These are phyloP conservation scores for Saccharomycopsis guyanensis DNA, from an alignment of 805 yeast species.

Conservation along the genomic window DNA sequence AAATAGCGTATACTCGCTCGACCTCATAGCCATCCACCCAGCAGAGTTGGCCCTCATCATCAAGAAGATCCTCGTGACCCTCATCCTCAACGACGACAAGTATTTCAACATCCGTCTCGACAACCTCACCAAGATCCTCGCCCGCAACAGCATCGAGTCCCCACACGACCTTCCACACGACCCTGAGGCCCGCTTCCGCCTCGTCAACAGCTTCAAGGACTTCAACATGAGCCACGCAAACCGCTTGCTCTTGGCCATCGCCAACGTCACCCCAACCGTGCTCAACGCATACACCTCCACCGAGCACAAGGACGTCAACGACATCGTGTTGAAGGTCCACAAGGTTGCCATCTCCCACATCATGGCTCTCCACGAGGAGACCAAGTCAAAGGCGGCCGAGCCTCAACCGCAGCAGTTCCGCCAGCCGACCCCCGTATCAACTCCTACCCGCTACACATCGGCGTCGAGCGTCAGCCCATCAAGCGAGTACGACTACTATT, in stretches of 20 bases:
- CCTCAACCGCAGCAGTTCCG: slow-evolving; percentile 18
- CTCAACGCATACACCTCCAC: slow-evolving; percentile 16
- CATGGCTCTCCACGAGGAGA: slow-evolving; percentile 21
- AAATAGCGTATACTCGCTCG: slow-evolving; percentile 14
- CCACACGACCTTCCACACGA: slow-evolving; percentile 37
- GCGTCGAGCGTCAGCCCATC: slow-evolving; percentile 15
- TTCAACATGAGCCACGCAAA: slow-evolving; percentile 43
- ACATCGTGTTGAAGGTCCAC: slow-evolving; percentile 18
- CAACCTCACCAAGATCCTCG: slow-evolving; percentile 40
- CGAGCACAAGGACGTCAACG: slow-evolving; percentile 15
- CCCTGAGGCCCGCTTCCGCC: slow-evolving; percentile 19
- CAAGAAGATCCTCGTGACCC: slow-evolving; percentile 35
- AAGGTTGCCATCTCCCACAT: slow-evolving; percentile 22
- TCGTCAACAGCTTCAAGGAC: slow-evolving; percentile 41
- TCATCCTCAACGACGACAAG: slow-evolving; percentile 40
- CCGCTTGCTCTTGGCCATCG: slow-evolving; percentile 29
- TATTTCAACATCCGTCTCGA: slow-evolving; percentile 40
- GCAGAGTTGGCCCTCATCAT: slow-evolving; percentile 18
- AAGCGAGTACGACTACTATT: slow-evolving; percentile 9
- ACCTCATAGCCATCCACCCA: slow-evolving; percentile 18
- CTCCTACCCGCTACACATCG: slow-evolving; percentile 25
- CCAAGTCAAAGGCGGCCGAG: slow-evolving; percentile 3
- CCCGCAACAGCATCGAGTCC: slow-evolving; percentile 39
- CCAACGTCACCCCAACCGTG: slow-evolving; percentile 20
- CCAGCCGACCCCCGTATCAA: slow-evolving; percentile 22